Conservation (phyloP, 495 filamentous ascomycete species). For the Evansstolkia leycettana region DNA sequence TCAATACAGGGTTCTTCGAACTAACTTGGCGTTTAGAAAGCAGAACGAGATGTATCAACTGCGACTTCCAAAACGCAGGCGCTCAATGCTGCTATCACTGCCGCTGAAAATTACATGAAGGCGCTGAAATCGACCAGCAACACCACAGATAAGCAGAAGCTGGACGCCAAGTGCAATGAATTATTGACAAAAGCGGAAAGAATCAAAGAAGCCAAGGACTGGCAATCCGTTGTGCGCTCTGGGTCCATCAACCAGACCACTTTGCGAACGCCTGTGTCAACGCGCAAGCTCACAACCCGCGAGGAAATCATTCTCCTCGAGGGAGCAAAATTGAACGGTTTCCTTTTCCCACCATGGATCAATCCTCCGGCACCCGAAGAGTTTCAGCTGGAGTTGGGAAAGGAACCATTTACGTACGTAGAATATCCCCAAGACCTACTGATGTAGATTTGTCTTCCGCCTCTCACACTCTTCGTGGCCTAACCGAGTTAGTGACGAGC, state of each 20-base stretch:
- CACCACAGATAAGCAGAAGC: constrained; percentile 40
- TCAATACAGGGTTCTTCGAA: not conserved
- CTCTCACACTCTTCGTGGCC: no score
- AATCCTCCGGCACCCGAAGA: constrained; percentile 38
- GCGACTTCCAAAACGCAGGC: constrained; percentile 53
- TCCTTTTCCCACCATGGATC: constrained; percentile 73
- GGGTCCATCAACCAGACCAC: constrained; percentile 8
- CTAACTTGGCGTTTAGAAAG: constrained; percentile 39
- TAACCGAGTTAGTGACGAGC: constrained; percentile 47
- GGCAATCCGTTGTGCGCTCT: constrained; percentile 15
- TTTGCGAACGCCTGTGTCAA: constrained; percentile 31
- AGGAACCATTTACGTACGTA: constrained; percentile 42
- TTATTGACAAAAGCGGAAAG: constrained; percentile 56
- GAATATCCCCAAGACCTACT: not conserved
- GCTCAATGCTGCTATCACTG: constrained; percentile 57
- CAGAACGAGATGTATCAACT: constrained; percentile 41
- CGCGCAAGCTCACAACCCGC: constrained; percentile 49
- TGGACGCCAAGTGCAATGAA: constrained; percentile 53
- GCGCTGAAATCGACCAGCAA: constrained; percentile 42
- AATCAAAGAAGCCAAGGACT: constrained; percentile 46
- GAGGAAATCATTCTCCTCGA: constrained; percentile 73
- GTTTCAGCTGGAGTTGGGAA: constrained; percentile 33
- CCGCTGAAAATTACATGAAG: constrained; percentile 68
- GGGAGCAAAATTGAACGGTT: constrained; percentile 66
- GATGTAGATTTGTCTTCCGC: no score